phyloP scores from a whole-genome alignment of 2,329 filamentous ascomycete species.

The Pseudocercospora fijiensis region DNA sequence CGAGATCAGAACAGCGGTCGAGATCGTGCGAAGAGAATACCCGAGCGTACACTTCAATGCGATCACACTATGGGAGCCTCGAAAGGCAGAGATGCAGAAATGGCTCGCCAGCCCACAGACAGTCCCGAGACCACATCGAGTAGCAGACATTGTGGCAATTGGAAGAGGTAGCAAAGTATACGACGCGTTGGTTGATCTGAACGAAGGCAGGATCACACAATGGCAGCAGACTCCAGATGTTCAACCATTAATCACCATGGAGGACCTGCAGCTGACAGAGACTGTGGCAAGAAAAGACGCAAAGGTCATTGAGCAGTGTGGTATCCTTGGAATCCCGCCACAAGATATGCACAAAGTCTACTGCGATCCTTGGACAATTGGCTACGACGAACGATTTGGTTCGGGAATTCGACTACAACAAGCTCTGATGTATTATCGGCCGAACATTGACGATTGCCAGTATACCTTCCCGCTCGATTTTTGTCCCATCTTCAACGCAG shows the following conservation, averaged over 20 bases:
- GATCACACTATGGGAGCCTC: constrained; percentile 78
- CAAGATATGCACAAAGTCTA: constrained; percentile 94
- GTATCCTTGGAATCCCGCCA: constrained; percentile 73
- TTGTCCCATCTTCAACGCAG: constrained; percentile 84
- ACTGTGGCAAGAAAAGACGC: constrained; percentile 71
- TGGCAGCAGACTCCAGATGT: constrained; percentile 76
- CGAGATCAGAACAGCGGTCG: constrained; percentile 72
- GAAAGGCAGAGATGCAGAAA: constrained; percentile 76
- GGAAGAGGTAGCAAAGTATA: constrained; percentile 74
- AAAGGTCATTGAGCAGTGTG: constrained; percentile 87
- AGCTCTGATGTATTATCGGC: constrained; percentile 93
- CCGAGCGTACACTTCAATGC: constrained; percentile 79
- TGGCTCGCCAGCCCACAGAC: constrained; percentile 69
- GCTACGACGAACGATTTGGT: constrained; percentile 87
- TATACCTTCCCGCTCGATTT: constrained; percentile 92
- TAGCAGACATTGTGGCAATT: constrained; percentile 83
- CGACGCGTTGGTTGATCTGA: constrained; percentile 76
- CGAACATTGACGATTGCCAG: constrained; percentile 79
- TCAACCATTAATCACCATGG: constrained; percentile 89
- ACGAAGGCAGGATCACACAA: constrained; percentile 62
- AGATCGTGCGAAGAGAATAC: constrained; percentile 67
- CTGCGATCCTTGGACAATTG: constrained; percentile 95
- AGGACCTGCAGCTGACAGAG: constrained; percentile 82
- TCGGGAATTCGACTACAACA: constrained; percentile 78
- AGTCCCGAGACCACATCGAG: constrained; percentile 62